A percentile compares a stretch with the other conserved stretches of the same genome.
Evolutionary conservation across 257 asterid genomes (phyloP).

Genomic region (Linderniella brevidens): DNA sequence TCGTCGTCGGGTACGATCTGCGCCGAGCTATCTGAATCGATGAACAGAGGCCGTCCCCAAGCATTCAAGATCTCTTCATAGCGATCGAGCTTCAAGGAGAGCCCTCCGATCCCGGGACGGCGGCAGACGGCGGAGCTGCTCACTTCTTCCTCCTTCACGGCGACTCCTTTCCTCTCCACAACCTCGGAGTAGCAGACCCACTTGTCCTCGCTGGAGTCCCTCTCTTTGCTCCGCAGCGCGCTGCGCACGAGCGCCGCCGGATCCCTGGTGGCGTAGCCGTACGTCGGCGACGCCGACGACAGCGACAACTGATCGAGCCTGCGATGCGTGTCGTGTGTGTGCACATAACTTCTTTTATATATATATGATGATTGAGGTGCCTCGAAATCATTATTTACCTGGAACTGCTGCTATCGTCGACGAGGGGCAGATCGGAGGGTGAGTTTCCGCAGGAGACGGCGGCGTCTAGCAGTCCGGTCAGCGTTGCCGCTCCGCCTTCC

Average conservation of each 20-base stretch:
- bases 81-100: constrained; percentile 60
- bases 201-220: constrained; percentile 65
- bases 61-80: constrained; percentile 70
- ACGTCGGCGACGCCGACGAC: constrained; percentile 33
- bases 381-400: constrained; percentile 9
- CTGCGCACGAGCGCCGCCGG: constrained; percentile 52
- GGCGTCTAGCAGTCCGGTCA: constrained; percentile 41
- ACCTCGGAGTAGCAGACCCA: constrained; percentile 86
- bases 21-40: constrained; percentile 24
- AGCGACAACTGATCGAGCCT: constrained; percentile 23
- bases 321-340: background rate
- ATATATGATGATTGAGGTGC: background rate
- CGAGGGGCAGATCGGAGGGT: constrained; percentile 24
- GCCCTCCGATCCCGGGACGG: constrained; percentile 14
- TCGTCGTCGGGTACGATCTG: constrained; percentile 62
- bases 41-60: constrained; percentile 56
- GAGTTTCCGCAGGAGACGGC: constrained; percentile 22
- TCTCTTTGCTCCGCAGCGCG: constrained; percentile 57
- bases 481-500: constrained; percentile 53
- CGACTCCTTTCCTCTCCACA: constrained; percentile 32
- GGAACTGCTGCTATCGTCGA: constrained; percentile 16
- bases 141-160: constrained; percentile 70
- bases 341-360: background rate
- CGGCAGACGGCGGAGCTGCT: constrained; percentile 45
- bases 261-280: constrained; percentile 23